A percentile compares a stretch with the other conserved stretches of the same genome.
phyloP scores from a whole-genome alignment of 2,329 filamentous ascomycete species.

The Neoascochyta sp. region DNA sequence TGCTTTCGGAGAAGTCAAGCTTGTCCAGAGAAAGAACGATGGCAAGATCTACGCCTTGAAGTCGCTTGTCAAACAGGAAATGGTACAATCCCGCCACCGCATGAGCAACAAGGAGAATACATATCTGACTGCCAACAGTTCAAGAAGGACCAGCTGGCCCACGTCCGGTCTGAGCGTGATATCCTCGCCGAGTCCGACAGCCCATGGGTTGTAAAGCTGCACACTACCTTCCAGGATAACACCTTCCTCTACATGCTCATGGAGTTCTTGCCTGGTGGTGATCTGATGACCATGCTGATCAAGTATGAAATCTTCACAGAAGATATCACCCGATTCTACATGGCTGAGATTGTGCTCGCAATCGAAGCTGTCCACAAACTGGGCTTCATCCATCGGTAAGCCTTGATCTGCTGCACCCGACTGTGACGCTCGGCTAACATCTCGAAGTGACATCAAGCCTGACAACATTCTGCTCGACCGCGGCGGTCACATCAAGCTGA shows the following conservation, averaged over 20 bases:
- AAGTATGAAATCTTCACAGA: conserved; percentile 99
- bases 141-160: conserved; percentile 96
- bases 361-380: conserved; percentile 98
- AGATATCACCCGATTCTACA: conserved; percentile 98
- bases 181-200: conserved; percentile 99
- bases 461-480: conserved; percentile 97
- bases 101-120: too few relatives aligned
- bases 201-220: conserved; percentile 97
- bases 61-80: conserved; percentile 96
- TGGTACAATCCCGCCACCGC: conserved; percentile 60
- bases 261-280: conserved; percentile 97
- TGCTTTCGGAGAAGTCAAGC: conserved; percentile 95
- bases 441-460: conserved; percentile 86
- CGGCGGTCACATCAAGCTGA: conserved; percentile 95
- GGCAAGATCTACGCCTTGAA: conserved; percentile 98
- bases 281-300: conserved; percentile 99
- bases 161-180: conserved; percentile 95
- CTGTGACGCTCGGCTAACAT: conserved; percentile 21
- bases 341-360: conserved; percentile 96
- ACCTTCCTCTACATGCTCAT: conserved; percentile 99
- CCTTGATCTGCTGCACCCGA: not conserved
- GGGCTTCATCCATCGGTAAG: conserved; percentile 95
- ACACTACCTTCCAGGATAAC: conserved; percentile 94
- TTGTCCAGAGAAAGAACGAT: conserved; percentile 94
- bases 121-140: conserved; percentile 55